These are phyloP conservation scores for Sanguinoderma infundibulare DNA, from an alignment of 1,284 basidiomycete genomes.

Conservation along the genomic window DNA sequence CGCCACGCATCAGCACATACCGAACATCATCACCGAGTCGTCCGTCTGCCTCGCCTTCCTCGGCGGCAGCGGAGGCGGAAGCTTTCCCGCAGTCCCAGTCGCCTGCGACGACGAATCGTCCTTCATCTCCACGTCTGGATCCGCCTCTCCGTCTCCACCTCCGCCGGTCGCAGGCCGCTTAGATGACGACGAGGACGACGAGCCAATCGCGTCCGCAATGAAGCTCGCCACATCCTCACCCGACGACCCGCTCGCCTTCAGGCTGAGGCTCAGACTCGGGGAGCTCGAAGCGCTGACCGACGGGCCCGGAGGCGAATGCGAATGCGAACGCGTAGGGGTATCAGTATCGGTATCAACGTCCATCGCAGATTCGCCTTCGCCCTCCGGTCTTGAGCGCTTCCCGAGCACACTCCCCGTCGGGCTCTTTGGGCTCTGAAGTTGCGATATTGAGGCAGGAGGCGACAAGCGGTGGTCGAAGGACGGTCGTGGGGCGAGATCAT, in stretches of 20 bases:
- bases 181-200: constrained; percentile 42
- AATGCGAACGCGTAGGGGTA: constrained; percentile 21
- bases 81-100: constrained; percentile 36
- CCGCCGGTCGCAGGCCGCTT: constrained; percentile 30
- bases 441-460: constrained; percentile 27
- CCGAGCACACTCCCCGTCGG: constrained; percentile 66
- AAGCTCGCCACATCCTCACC: constrained; percentile 23
- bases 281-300: constrained; percentile 5
- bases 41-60: constrained; percentile 58
- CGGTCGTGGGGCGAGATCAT: constrained; percentile 56
- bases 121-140: constrained; percentile 50
- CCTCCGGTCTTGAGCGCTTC: constrained; percentile 61
- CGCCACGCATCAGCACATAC: constrained; percentile 41
- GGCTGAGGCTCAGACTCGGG: not conserved
- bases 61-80: constrained; percentile 66
- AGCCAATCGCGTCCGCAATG: constrained; percentile 50
- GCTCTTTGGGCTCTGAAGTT: constrained; percentile 21
- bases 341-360: constrained; percentile 39
- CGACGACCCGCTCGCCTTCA: not conserved
- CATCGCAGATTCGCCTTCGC: constrained; percentile 48
- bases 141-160: constrained; percentile 20
- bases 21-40: constrained; percentile 90
- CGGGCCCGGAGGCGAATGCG: constrained; percentile 9
- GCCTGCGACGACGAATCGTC: constrained; percentile 25
- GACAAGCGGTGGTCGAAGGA: constrained; percentile 30